These are phyloP conservation scores for Tardiomyces depauwii DNA, from an alignment of 1,139 yeast species.

Conservation along the genomic window DNA sequence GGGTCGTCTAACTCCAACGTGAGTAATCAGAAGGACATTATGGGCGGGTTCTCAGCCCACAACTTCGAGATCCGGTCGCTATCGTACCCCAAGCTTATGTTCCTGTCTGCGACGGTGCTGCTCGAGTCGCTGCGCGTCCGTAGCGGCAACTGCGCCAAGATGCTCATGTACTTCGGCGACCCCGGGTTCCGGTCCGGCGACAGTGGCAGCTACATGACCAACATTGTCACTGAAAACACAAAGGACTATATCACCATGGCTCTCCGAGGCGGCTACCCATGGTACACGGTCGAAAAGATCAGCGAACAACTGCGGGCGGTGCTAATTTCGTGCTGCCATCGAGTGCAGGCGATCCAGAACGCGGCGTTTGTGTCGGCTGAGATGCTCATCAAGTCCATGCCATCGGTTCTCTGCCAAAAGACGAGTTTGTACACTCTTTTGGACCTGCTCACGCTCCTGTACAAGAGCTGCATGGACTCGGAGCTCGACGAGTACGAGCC, in stretches of 20 bases:
- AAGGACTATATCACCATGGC: conserved; percentile 43
- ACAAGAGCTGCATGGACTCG: conserved; percentile 77
- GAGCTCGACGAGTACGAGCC: conserved; percentile 83
- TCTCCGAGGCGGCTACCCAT: conserved; percentile 31
- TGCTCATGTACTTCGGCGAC: conserved; percentile 71
- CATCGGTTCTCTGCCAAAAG: conserved; percentile 71
- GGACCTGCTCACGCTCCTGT: conserved; percentile 67
- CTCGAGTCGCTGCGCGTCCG: conserved; percentile 71
- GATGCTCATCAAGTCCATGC: conserved; percentile 52
- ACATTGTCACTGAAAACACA: conserved; percentile 50
- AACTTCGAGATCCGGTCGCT: conserved; percentile 33
- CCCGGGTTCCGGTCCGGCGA: conserved; percentile 68
- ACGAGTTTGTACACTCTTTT: conserved; percentile 64
- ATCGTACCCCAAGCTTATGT: conserved; percentile 77
- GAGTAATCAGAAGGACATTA: conserved; percentile 57
- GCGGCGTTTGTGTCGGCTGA: conserved; percentile 78
- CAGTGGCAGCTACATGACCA: conserved; percentile 58
- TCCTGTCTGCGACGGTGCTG: conserved; percentile 70
- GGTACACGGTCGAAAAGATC: conserved; percentile 37
- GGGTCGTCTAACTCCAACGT: conserved; percentile 80
- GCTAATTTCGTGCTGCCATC: conserved; percentile 64
- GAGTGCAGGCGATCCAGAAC: conserved; percentile 63
- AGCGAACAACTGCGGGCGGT: conserved; percentile 64
- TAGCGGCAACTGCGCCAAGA: conserved; percentile 70
- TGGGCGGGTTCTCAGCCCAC: conserved; percentile 15